phyloP scores from a whole-genome alignment of 129 eudicot genomes.

The Chrysanthemum seticuspe region DNA sequence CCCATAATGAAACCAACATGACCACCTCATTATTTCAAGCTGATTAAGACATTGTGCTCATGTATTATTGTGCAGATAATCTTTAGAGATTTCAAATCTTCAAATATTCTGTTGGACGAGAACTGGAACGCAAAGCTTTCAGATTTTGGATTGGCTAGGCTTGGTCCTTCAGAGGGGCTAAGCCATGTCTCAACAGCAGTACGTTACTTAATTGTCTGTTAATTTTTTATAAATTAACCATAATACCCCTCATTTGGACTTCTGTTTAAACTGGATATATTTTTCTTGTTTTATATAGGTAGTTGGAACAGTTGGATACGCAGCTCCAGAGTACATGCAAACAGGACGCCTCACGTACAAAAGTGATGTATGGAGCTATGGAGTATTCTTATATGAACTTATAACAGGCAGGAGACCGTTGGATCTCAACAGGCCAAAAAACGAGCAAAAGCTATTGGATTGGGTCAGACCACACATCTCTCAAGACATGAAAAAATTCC shows the following conservation, averaged over 20 bases:
- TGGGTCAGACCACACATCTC: constrained; percentile 67
- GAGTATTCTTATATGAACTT: constrained; percentile 79
- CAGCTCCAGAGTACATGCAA: constrained; percentile 84
- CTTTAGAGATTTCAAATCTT: constrained; percentile 83
- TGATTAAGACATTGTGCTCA: neutral
- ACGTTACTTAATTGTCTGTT: constrained; percentile 20
- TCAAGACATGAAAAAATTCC: constrained; percentile 50
- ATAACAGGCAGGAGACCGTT: constrained; percentile 76
- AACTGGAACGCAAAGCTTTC: constrained; percentile 86
- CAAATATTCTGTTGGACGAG: constrained; percentile 70
- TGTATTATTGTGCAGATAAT: constrained; percentile 51
- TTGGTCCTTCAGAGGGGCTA: constrained; percentile 74
- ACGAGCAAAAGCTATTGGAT: constrained; percentile 66
- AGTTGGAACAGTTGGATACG: constrained; percentile 84
- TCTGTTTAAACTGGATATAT: neutral
- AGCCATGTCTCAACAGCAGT: constrained; percentile 86
- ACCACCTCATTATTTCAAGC: no score
- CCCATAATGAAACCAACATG: no score
- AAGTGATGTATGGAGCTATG: constrained; percentile 87
- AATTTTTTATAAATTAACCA: neutral
- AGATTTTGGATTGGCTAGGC: constrained; percentile 80
- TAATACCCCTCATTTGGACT: neutral
- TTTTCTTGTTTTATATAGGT: constrained; percentile 41
- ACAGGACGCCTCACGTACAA: constrained; percentile 80
- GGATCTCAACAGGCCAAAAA: constrained; percentile 61